A percentile compares a stretch with the other conserved stretches of the same genome.
Evolutionary conservation across 2,329 filamentous ascomycete species (phyloP).

Genomic region (Apiospora kogelbergensis): DNA sequence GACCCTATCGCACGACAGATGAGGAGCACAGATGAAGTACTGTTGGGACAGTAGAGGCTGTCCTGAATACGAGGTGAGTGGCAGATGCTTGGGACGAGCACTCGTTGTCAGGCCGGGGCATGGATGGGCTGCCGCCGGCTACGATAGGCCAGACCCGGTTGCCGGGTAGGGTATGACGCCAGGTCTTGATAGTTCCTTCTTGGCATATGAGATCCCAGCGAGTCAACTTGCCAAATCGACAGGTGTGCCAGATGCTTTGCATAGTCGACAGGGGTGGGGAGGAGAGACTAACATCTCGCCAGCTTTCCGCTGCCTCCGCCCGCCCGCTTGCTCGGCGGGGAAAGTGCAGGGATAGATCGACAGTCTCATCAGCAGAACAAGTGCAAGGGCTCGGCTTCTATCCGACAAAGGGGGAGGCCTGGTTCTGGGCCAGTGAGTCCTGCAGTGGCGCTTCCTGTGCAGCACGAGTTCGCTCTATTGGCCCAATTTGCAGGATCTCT

Average conservation of each 20-base stretch:
- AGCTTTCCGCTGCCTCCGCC: neutral
- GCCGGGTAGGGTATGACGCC: neutral
- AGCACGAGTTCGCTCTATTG: neutral
- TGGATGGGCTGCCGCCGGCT: neutral
- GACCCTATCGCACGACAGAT: neutral
- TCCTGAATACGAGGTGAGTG: neutral
- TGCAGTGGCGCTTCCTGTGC: neutral
- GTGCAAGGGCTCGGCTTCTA: neutral
- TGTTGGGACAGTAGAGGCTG: neutral
- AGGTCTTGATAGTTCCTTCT: neutral
- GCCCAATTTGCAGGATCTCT: neutral
- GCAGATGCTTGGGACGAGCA: neutral
- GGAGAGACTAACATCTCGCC: too few relatives aligned
- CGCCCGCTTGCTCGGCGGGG: neutral
- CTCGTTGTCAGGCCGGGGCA: neutral
- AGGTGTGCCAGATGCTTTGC: neutral
- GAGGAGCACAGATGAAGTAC: too few relatives aligned
- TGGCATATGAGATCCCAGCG: neutral
- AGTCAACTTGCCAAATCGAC: neutral
- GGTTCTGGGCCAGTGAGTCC: too few relatives aligned
- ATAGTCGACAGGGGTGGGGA: neutral
- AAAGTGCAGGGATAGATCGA: neutral
- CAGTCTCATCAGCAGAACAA: neutral
- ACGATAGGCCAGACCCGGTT: neutral
- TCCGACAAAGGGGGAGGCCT: neutral